Base-by-base conservation (phyloP, 371 early-diverging fungal genomes). In the Mortierella sp. region DNA sequence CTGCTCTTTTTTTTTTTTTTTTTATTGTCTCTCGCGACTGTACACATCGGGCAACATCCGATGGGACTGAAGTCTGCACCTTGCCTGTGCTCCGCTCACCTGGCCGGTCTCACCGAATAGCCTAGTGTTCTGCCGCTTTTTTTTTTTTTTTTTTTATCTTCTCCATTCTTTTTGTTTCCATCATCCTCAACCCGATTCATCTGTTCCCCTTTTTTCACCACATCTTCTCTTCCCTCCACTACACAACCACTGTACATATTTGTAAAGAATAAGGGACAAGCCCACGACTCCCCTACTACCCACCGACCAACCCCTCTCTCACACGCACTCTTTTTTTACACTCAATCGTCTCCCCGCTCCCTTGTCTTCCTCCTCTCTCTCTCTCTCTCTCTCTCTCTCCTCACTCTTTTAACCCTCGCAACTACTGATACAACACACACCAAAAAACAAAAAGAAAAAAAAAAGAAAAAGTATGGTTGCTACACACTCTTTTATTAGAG, bases 341-440 rank as follows among this genome's bases (percentile, higher is more conserved):
- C 44, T 50, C 29, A 18, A 30, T 19, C 48, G 19, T 16, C 11
- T 51, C 18, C 43, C 21, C 52, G 15, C n/a, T 7, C 7, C 3
- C 30, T 21, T 14, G 11, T 50, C 45, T 15, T 15, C 48, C 51
- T 21, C n/a, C n/a, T n/a, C 55, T 47, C 57, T 29, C 56, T 30
- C 15, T 53, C 15, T n/a, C 53, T 15, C 46, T 25, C 43, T 0
- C 44, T 0, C 14, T 26, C 52, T 9, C 45, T 1, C 29, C 21
- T 11, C 26, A 19, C 43, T 59, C 25, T 37, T n/a, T 46, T n/a
- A 12, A 47, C 14, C 21, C 45, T 26, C 53, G 64, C 64, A 53
- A 43, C 15, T 26, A 51, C 16, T 23, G 21, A 51, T 19, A 6
- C 16, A 23, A 51, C 51, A 23, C 5, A 11, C 21, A 11, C 51